Conservation (phyloP, 2,329 filamentous ascomycete genomes). For the Colletotrichum sp. region DNA sequence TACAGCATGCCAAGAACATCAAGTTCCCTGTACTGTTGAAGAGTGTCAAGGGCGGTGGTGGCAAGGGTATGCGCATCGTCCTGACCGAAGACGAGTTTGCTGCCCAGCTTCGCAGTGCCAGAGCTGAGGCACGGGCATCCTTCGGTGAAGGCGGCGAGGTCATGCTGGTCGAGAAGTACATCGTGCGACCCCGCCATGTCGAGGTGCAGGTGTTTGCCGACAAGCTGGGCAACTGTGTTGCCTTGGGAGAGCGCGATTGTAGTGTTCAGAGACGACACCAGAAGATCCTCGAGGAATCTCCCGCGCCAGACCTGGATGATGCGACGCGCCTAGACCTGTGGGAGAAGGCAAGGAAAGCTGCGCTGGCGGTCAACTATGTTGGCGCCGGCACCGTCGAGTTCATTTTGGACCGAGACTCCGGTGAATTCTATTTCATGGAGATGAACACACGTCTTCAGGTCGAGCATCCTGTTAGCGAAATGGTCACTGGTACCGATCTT, state of each 20-base stretch:
- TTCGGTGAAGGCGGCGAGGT: constrained; percentile 83
- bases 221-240: constrained; percentile 76
- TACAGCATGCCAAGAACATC: constrained; percentile 74
- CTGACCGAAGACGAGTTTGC: constrained; percentile 71
- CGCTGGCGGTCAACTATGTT: constrained; percentile 83
- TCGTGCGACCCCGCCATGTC: constrained; percentile 80
- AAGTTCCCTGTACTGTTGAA: constrained; percentile 78
- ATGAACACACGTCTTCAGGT: constrained; percentile 92
- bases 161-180: constrained; percentile 85
- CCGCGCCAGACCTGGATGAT: constrained; percentile 71
- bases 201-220: constrained; percentile 94
- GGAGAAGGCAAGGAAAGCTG: constrained; percentile 69
- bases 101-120: constrained; percentile 72
- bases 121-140: constrained; percentile 76
- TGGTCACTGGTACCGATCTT: constrained; percentile 74
- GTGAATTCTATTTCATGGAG: constrained; percentile 83
- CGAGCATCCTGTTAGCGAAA: constrained; percentile 88
- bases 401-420: constrained; percentile 83
- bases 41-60: constrained; percentile 80
- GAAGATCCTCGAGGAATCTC: constrained; percentile 90
- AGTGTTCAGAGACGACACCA: constrained; percentile 87
- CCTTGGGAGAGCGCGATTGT: constrained; percentile 89
- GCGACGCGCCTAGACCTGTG: constrained; percentile 66
- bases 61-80: constrained; percentile 85
- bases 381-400: constrained; percentile 91